Conservation (phyloP, 768 basidiomycete genomes). For the Termitomyces heimii region DNA sequence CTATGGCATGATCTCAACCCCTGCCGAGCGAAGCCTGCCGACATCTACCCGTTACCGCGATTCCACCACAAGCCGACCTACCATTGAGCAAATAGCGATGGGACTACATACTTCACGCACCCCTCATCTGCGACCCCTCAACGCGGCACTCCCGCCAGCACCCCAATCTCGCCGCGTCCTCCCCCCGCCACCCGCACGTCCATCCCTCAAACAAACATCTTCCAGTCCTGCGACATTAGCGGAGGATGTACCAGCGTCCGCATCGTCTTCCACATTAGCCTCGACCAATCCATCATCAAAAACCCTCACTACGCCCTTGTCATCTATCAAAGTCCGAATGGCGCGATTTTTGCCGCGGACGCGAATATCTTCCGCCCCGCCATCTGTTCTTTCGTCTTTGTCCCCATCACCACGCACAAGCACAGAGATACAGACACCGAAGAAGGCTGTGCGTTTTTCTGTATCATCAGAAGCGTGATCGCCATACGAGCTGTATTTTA, state of each 20-base stretch:
- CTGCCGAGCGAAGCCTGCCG: slow-evolving; percentile 29
- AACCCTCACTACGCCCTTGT: slow-evolving; percentile 12
- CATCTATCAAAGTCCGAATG: slow-evolving; percentile 38
- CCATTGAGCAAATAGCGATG: slow-evolving; percentile 76
- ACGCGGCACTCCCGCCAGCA: slow-evolving; percentile 20
- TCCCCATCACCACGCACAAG: slow-evolving; percentile 34
- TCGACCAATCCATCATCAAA: slow-evolving; percentile 29
- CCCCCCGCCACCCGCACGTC: slow-evolving; percentile 54
- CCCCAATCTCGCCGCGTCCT: slow-evolving; percentile 27
- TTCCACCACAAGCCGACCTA: slow-evolving; percentile 44
- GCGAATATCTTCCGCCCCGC: slow-evolving; percentile 32
- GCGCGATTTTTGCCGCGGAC: slow-evolving; percentile 43
- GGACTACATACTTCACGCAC: slow-evolving; percentile 74
- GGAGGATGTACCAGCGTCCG: slow-evolving; percentile 34
- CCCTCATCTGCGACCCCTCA: slow-evolving; percentile 54
- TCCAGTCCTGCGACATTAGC: slow-evolving; percentile 29
- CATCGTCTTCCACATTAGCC: slow-evolving; percentile 43
- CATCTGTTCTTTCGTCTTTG: slow-evolving; percentile 26
- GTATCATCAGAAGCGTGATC: slow-evolving; percentile 13
- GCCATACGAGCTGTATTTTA: neutral
- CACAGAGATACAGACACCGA: slow-evolving; percentile 29
- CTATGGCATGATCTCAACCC: slow-evolving; percentile 35
- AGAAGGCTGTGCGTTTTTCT: slow-evolving; percentile 61
- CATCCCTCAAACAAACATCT: slow-evolving; percentile 56
- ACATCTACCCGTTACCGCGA: slow-evolving; percentile 29